Conservation (phyloP, 495 filamentous ascomycete genomes). For the Cercophora newfieldiana region DNA sequence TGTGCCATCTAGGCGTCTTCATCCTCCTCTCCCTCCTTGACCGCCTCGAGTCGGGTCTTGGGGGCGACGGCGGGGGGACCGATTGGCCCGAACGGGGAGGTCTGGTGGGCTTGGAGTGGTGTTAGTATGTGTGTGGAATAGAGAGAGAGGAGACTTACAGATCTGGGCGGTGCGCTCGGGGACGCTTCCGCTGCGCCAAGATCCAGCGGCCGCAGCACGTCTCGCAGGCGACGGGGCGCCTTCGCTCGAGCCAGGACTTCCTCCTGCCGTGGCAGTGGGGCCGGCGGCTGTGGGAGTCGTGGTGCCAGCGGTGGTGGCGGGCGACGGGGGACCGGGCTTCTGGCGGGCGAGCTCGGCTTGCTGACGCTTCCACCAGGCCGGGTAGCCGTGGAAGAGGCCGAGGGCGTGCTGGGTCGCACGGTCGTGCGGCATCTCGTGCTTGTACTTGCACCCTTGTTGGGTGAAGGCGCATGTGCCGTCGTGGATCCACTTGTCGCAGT, state of each 20-base stretch:
- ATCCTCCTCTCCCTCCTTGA: neutral
- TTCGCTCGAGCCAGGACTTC: neutral
- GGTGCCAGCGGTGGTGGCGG: neutral
- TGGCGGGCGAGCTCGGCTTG: slow-evolving; percentile 41
- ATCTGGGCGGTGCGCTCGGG: neutral
- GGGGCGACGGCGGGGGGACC: neutral
- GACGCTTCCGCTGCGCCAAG: neutral
- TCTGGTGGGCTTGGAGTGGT: neutral
- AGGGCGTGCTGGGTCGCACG: slow-evolving; percentile 57
- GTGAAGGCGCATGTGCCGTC: slow-evolving; percentile 80
- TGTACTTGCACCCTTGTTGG: slow-evolving; percentile 82
- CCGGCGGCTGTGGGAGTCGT: neutral
- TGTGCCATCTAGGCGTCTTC: neutral
- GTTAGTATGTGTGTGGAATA: neutral
- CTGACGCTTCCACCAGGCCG: slow-evolving; percentile 53
- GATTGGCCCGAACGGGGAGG: neutral
- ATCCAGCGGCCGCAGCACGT: neutral
- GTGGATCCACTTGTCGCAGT: slow-evolving; percentile 85
- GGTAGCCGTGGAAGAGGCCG: slow-evolving; percentile 58
- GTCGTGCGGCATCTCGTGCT: slow-evolving; percentile 81
- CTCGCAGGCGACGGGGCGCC: neutral
- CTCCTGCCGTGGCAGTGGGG: neutral
- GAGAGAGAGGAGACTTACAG: neutral
- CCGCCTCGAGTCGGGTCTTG: neutral
- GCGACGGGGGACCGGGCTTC: too few relatives aligned